Evolutionary conservation across 805 yeast genomes (phyloP).

Genomic region (Wickerhamiella allomyrinae): DNA sequence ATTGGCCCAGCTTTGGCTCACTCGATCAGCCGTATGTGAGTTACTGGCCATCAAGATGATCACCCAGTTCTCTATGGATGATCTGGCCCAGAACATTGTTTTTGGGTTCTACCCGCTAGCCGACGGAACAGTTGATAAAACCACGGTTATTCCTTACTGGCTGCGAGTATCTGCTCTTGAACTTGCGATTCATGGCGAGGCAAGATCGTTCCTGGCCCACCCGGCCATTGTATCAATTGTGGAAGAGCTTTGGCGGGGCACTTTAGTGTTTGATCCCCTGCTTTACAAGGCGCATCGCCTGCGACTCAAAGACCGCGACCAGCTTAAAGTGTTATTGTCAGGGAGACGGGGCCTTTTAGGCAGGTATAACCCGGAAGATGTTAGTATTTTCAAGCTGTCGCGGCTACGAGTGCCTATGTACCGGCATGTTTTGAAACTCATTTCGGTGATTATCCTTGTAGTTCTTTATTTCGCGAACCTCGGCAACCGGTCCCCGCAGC

Average conservation of each 20-base stretch:
- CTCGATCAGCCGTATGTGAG: constrained; percentile 40
- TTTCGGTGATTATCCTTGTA: constrained; percentile 23
- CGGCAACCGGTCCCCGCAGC: constrained; percentile 3
- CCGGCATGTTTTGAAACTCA: constrained; percentile 23
- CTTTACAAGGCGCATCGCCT: constrained; percentile 25
- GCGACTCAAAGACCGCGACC: constrained; percentile 15
- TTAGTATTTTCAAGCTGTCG: constrained; percentile 26
- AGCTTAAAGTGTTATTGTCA: constrained; percentile 18
- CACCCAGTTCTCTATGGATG: constrained; percentile 29
- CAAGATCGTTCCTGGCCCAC: constrained; percentile 38
- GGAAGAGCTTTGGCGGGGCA: constrained; percentile 39
- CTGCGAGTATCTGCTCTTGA: constrained; percentile 35
- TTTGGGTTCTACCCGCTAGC: constrained; percentile 34
- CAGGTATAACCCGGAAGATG: constrained; percentile 24
- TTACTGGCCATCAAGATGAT: constrained; percentile 37
- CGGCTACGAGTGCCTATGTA: constrained; percentile 28
- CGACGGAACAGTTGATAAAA: constrained; percentile 21
- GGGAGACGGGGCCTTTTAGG: constrained; percentile 25
- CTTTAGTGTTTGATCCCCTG: constrained; percentile 29
- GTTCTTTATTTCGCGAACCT: constrained; percentile 21
- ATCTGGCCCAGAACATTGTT: constrained; percentile 34
- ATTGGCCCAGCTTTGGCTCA: constrained; percentile 24
- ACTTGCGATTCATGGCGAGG: constrained; percentile 37
- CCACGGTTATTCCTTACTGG: constrained; percentile 20
- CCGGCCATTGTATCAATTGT: constrained; percentile 36